phyloP scores from a whole-genome alignment of 352 stramenopile genomes.

The Globisporangium lucens region DNA sequence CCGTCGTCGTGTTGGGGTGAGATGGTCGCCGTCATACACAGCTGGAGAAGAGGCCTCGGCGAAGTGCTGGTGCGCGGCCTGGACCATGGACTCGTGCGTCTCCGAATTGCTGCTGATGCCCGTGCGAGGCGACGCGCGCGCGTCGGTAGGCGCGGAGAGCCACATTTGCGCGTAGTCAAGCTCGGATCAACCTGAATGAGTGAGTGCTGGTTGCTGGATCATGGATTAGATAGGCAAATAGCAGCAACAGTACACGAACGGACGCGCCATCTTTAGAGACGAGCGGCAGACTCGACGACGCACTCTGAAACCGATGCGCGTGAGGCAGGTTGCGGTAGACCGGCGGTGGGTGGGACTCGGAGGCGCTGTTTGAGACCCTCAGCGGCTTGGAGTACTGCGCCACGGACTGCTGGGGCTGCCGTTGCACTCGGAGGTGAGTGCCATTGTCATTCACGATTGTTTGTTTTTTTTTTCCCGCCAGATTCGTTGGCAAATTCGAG shows the following conservation, averaged over 20 bases:
- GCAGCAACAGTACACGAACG: neutral
- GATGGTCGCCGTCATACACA: neutral
- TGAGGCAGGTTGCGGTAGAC: no score
- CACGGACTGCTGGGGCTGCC: no score
- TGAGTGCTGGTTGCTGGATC: neutral
- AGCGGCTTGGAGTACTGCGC: no score
- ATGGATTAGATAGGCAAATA: neutral
- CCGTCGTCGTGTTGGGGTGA: neutral
- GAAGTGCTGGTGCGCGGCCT: slow-evolving; percentile 29
- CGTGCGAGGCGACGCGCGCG: neutral
- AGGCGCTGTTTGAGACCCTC: no score
- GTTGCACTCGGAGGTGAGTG: no score
- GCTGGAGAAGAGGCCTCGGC: neutral
- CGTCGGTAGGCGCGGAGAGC: slow-evolving; percentile 4
- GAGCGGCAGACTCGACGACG: no score
- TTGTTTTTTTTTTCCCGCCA: no score
- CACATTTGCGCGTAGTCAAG: neutral
- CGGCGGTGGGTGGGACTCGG: no score
- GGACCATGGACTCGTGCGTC: slow-evolving; percentile 26
- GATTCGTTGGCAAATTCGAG: no score
- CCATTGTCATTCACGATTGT: no score
- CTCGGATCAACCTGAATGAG: neutral
- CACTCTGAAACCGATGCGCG: no score
- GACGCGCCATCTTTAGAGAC: neutral
- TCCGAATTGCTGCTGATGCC: neutral